Base-by-base conservation (phyloP, 2,329 filamentous ascomycete genomes). In the Stagonosporopsis cucurbitacearum region DNA sequence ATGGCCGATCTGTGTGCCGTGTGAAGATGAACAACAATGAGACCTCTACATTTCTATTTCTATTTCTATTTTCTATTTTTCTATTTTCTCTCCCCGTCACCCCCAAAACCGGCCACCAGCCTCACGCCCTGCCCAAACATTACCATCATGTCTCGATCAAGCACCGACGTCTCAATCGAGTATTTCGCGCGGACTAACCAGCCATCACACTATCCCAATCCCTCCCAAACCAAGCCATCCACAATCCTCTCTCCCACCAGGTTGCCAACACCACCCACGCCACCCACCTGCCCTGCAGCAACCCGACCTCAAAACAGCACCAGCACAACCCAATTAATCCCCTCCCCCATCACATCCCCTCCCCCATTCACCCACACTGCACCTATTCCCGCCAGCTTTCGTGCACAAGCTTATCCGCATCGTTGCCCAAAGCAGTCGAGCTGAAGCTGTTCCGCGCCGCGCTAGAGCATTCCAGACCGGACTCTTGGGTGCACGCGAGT, bases 381-480 rank as follows among this genome's bases (percentile, higher is more conserved):
- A 28, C 12, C 40, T 15, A 7, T 32, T 32, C 13, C 4, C 30
- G 13, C 2, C 30, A 15, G 15, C 30, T n/a, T n/a, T 32, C 30
- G 4, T 32, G 30, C 30, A n/a, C 13, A 12, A 5, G 12, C 11
- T 15, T 48, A 23, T 23, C 44, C 32, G 32, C 39, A 35, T 40
- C 9, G 20, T 23, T 7, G n/a, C 26, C 47, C 19, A 36, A 50
- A 30, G 32, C 30, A 25, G 47, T 37, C 30, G 42, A 56, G 53
- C 53, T 56, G 53, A 56, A 15, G 36, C 25, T 13, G 9, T 6
- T 6, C 20, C 19, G 20, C 20, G 2, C n/a, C 25, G 30, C 53
- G 43, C 53, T 51, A 56, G 47, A 56, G 36, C 41, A 36, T 23
- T 56, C 53, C 37, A 56, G 53, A 51, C 53, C 53, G 15, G 4